Base-by-base conservation (phyloP, 2,329 filamentous ascomycete genomes). In the Ascochyta fabae region DNA sequence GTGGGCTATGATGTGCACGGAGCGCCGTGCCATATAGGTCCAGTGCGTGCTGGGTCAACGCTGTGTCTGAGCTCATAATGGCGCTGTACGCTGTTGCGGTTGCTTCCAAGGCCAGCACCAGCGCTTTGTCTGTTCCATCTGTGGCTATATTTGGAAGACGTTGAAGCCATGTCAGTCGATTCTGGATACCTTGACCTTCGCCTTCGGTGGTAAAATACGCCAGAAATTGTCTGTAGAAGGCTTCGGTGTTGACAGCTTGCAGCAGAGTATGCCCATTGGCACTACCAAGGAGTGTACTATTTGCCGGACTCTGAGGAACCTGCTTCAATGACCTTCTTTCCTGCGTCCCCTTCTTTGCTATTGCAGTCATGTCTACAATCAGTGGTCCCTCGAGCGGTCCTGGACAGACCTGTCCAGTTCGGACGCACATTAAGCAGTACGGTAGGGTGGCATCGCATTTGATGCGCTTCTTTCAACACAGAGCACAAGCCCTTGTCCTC, bases 381-480 rank as follows among this genome's bases (percentile, higher is more conserved):
- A 75, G 46, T 8, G 65, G 64, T 10, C 71, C 70, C 12, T 65
- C 55, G 10, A 61, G 41, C 6, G 67, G 53, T 35, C 69, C 71
- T 10, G 71, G 67, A 45, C 71, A 74, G 34, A 56, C 8, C 19
- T 60, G 60, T 8, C 61, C 59, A 5, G 60, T 61, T 6, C 62
- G 59, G n/a, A 59, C 61, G 46, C 70, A 72, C 66, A 71, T 70
- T 2, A 67, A 53, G 49, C 71, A 74, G 39, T 68, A 45, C 6
- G 70, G 70, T 3, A 70, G 51, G 4, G 67, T 71, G 12, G 62
- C 67, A 46, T 73, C 71, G 58, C 69, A 74, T 60, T 65, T 70
- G 22, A 74, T 73, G 23, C 70, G 66, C 55, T 69, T 72, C 48
- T 65, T 64, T 26, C 69, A 68, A 45, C 70, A 75, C n/a, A 48